Evolutionary conservation across 2,329 filamentous ascomycete species (phyloP).

Genomic region (Cytospora leucostoma): DNA sequence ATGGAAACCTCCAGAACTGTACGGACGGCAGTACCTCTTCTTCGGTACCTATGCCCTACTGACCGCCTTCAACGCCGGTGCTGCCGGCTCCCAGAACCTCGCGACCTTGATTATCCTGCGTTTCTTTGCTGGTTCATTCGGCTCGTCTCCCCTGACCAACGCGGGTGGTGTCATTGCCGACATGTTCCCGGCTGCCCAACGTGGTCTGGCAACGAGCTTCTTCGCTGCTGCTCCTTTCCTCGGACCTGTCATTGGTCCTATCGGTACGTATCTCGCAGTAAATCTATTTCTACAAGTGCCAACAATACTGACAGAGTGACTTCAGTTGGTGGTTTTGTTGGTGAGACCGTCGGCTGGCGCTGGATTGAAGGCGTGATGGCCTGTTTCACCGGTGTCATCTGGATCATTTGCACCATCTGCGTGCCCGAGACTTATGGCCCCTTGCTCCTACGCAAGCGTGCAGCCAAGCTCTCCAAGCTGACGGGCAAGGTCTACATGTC

Average conservation of each 20-base stretch:
- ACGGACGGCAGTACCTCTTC: conserved; percentile 62
- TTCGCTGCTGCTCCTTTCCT: conserved; percentile 67
- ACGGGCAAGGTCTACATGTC: conserved; percentile 60
- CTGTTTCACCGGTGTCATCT: conserved; percentile 61
- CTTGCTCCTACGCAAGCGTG: conserved; percentile 55
- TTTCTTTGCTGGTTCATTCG: conserved; percentile 68
- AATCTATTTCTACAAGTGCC: conserved; percentile 42
- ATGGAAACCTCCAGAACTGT: conserved; percentile 49
- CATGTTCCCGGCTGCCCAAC: conserved; percentile 56
- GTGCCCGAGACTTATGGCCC: conserved; percentile 65
- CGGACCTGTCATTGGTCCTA: conserved; percentile 54
- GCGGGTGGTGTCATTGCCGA: conserved; percentile 65
- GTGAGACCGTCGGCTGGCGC: conserved; percentile 61
- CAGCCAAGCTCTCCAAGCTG: conserved; percentile 49
- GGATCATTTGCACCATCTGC: conserved; percentile 52
- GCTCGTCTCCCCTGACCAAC: conserved; percentile 63
- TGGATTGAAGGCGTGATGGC: conserved; percentile 66
- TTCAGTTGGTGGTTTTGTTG: conserved; percentile 59
- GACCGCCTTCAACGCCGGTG: conserved; percentile 62
- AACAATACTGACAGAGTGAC: conserved; percentile 38
- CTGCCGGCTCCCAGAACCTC: conserved; percentile 59
- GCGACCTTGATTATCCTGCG: conserved; percentile 64
- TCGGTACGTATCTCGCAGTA: conserved; percentile 8
- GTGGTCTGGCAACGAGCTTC: conserved; percentile 59
- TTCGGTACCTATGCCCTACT: conserved; percentile 59